phyloP scores from a whole-genome alignment of 2,329 filamentous ascomycete genomes.

The Ophiobolus disseminans region DNA sequence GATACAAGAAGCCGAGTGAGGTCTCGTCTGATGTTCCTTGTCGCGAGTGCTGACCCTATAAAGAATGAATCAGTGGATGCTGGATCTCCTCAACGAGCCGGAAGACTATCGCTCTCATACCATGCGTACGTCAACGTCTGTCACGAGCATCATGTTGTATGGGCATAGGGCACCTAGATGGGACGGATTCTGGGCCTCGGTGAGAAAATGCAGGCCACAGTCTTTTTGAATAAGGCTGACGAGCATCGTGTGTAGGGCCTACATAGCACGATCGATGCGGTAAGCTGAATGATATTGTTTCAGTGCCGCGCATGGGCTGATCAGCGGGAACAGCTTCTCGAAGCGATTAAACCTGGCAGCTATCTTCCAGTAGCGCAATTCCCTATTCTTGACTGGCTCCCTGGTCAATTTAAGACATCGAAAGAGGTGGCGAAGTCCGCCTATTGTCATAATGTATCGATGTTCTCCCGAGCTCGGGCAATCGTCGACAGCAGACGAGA shows the following conservation, averaged over 20 bases:
- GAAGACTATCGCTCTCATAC: background rate
- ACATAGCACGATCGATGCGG: background rate
- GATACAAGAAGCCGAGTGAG: constrained; percentile 1
- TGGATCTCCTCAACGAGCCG: background rate
- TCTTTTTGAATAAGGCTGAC: background rate
- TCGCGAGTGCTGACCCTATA: background rate
- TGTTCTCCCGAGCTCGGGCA: background rate
- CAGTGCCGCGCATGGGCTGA: background rate
- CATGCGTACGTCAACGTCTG: background rate
- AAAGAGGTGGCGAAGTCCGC: background rate
- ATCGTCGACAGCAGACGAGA: background rate
- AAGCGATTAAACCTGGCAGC: background rate
- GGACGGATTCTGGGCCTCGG: background rate
- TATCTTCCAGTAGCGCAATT: background rate
- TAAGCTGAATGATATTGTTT: background rate
- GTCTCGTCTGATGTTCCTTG: background rate
- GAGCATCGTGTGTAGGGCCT: background rate
- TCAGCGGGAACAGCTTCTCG: background rate
- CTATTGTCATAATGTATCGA: background rate
- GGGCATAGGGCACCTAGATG: background rate
- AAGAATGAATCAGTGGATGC: background rate
- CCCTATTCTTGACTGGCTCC: background rate
- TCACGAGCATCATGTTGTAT: background rate
- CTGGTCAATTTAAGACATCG: background rate
- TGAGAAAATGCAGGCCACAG: background rate